Base-by-base conservation (phyloP, 768 basidiomycete species). In the Cystofilobasidium ferigula region DNA sequence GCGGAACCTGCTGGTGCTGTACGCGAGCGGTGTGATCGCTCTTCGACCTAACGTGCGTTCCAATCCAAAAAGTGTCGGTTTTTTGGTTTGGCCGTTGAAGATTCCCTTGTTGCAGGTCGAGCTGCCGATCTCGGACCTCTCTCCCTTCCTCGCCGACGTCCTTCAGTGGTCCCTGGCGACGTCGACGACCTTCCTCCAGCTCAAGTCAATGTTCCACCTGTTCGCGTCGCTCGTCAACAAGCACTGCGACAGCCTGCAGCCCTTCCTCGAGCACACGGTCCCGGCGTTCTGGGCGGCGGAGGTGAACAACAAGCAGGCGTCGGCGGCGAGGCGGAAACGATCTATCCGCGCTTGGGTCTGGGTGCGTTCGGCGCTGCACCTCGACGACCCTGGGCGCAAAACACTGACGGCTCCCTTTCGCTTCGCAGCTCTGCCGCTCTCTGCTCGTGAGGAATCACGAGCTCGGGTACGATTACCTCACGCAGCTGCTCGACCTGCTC, bases 191-290 rank as follows among this genome's bases (percentile, higher is more conserved):
- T 61, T 66, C 0, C 68, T 69, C 32, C 77, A 78, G 57, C 64
- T 74, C 12, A 57, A 68, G 43, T 71, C 72, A 12, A 70, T 70
- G 32, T 70, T 74, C 30, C 73, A 75, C 32, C 43, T 76, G n/a
- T 72, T 89, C 22, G 80, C 85, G 0, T 81, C 85, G 0, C 76
- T 88, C n/a, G 76, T 91, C 32, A 95, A 97, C 74, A 89, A 91
- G 74, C 82, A 84, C 42, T 78, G 79, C 13, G 80, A 84, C 45
- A 71, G 67, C 26, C 62, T 73, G 24, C 62, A 22, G 26, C 24
- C 62, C 4, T 72, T 72, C 64, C 20, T 70, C 14, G 47, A 53
- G 2, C 77, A 62, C 30, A 59, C 61, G 9, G 71, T 82, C 20
- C 76, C 79, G 1, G 68, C 35, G 10, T 84, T 83, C 69, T 87